Conservation (phyloP, 2,329 filamentous ascomycete genomes). For the Monilinia aucupariae region DNA sequence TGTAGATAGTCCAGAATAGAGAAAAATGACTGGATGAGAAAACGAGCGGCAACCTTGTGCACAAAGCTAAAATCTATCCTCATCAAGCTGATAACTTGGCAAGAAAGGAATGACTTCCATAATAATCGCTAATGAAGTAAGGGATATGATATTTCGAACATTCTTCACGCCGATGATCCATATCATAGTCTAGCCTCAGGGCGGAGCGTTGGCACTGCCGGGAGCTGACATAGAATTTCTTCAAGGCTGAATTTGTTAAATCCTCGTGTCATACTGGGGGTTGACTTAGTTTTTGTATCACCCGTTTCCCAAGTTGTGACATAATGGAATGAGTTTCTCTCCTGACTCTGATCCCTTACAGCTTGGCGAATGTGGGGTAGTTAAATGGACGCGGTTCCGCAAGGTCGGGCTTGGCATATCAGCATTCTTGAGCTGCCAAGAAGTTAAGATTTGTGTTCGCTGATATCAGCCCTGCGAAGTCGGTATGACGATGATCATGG, state of each 20-base stretch:
- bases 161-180: constrained; percentile 7
- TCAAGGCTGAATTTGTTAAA: background rate
- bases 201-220: background rate
- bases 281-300: background rate
- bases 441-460: constrained; percentile 1
- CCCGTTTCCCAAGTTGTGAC: background rate
- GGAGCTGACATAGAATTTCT: background rate
- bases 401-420: constrained; percentile 13
- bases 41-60: background rate
- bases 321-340: constrained; percentile 9
- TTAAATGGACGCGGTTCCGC: background rate
- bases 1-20: background rate
- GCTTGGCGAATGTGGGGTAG: constrained; percentile 10
- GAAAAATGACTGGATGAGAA: background rate
- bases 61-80: background rate
- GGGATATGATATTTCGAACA: background rate
- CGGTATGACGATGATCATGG: background rate
- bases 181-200: constrained; percentile 8
- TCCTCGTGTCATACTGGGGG: background rate
- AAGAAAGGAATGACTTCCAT: background rate
- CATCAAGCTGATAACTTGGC: background rate
- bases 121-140: background rate
- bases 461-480: constrained; percentile 10
- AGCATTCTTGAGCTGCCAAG: constrained; percentile 14
- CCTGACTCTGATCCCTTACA: background rate